phyloP scores from a whole-genome alignment of 2,329 filamentous ascomycete species.

The Colletotrichum gigasporum region DNA sequence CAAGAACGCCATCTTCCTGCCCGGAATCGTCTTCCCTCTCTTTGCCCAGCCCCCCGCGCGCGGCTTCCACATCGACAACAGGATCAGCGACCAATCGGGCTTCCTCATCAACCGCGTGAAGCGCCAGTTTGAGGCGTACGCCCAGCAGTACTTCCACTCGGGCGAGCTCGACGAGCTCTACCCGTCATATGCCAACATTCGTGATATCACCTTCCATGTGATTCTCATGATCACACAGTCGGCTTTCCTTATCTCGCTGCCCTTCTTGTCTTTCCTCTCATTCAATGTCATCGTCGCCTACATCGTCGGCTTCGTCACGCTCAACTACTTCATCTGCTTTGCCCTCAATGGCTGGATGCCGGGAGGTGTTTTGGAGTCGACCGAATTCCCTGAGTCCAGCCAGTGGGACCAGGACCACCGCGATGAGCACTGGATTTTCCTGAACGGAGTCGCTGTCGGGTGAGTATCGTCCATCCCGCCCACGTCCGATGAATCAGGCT shows the following conservation, averaged over 20 bases:
- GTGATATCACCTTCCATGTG: slow-evolving; percentile 62
- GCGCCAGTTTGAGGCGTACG: background rate
- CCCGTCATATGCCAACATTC: slow-evolving; percentile 63
- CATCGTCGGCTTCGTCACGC: slow-evolving; percentile 52
- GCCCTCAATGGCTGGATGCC: slow-evolving; percentile 59
- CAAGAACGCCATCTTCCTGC: background rate
- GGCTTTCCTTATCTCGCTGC: slow-evolving; percentile 66
- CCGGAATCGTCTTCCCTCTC: slow-evolving; percentile 3
- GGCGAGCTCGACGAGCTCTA: slow-evolving; percentile 72
- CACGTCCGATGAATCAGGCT: background rate
- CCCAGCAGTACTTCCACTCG: slow-evolving; percentile 47
- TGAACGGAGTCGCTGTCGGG: slow-evolving; percentile 77
- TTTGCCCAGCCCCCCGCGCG: background rate
- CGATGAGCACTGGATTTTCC: slow-evolving; percentile 81
- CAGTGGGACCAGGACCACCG: slow-evolving; percentile 46
- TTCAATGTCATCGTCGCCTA: slow-evolving; percentile 55
- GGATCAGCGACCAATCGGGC: background rate
- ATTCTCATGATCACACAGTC: slow-evolving; percentile 69
- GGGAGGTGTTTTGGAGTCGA: slow-evolving; percentile 52
- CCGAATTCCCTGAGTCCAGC: slow-evolving; percentile 50
- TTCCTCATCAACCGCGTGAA: background rate
- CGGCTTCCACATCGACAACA: background rate
- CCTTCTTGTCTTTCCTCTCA: slow-evolving; percentile 54
- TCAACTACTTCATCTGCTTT: slow-evolving; percentile 61
- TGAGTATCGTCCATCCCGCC: slow-evolving; percentile 44